Evolutionary conservation across 2,329 filamentous ascomycete genomes (phyloP).

Genomic region (Graphium sp.): DNA sequence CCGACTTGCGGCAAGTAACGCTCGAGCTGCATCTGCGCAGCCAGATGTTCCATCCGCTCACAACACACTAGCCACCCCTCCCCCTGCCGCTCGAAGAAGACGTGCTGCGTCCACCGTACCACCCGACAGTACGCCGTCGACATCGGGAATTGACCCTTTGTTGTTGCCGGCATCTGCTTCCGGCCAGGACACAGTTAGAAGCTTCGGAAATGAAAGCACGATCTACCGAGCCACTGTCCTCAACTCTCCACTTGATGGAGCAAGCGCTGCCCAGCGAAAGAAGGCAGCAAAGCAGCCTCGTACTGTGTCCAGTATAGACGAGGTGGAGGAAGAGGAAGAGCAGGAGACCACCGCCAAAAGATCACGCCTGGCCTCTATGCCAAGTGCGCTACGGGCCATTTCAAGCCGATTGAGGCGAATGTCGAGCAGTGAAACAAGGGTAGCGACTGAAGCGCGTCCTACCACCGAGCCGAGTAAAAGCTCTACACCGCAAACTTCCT

Average conservation of each 20-base stretch:
- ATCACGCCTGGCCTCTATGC: too few relatives aligned
- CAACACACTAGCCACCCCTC: background rate
- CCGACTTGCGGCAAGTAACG: background rate
- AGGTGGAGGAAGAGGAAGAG: background rate
- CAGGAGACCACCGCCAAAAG: background rate
- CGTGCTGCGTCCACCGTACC: background rate
- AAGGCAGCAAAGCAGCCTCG: background rate
- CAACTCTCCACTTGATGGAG: constrained; percentile 1
- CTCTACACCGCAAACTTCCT: too few relatives aligned
- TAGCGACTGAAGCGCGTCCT: too few relatives aligned
- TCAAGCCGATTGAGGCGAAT: too few relatives aligned
- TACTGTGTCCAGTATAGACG: background rate
- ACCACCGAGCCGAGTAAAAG: too few relatives aligned
- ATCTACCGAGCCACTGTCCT: constrained; percentile 5
- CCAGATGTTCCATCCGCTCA: background rate
- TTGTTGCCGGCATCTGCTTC: background rate
- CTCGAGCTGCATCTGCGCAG: background rate
- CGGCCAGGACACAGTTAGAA: constrained; percentile 5
- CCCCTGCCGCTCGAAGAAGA: background rate
- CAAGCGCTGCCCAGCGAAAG: background rate
- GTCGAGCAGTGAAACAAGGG: too few relatives aligned
- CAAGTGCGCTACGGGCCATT: too few relatives aligned
- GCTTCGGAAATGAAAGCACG: constrained; percentile 7
- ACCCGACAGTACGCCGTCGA: background rate
- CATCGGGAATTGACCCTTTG: too few relatives aligned